Evolutionary conservation across 345 rosid genomes (phyloP).

Genomic region (Eucalyptus virginea): DNA sequence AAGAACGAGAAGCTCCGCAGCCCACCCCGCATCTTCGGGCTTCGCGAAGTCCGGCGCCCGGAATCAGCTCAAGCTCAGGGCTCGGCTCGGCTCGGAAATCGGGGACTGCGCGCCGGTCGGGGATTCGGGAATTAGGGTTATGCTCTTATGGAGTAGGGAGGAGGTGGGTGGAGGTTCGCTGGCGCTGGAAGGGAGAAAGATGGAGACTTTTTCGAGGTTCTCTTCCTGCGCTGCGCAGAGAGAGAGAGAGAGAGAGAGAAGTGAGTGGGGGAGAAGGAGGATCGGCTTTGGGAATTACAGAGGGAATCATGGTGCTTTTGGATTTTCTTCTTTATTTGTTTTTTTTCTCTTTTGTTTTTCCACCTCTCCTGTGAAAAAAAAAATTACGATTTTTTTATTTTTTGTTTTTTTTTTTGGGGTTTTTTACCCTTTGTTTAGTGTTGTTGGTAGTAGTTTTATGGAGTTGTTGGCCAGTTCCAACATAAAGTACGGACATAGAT

Average conservation of each 20-base stretch:
- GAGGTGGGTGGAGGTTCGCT: not conserved
- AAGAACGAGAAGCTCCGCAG: slow-evolving; percentile 7
- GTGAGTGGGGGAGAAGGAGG: not conserved
- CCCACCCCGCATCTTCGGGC: slow-evolving; percentile 1
- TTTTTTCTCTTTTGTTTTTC: not conserved
- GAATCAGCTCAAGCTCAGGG: not conserved
- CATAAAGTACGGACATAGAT: not conserved
- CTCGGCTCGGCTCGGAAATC: not conserved
- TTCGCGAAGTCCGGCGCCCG: slow-evolving; percentile 21
- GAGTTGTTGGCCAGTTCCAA: not conserved
- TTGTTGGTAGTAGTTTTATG: not conserved
- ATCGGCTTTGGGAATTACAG: slow-evolving; percentile 50
- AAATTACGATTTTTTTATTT: not conserved
- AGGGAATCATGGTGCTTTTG: slow-evolving; percentile 11
- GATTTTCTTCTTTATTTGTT: not conserved
- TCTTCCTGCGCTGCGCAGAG: not conserved
- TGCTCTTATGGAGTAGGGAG: not conserved
- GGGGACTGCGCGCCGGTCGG: not conserved
- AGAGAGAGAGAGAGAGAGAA: not conserved
- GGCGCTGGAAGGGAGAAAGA: not conserved
- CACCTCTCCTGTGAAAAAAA: not conserved
- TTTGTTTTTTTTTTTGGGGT: not conserved
- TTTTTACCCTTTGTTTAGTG: not conserved
- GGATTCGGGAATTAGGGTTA: not conserved
- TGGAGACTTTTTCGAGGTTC: not conserved